Evolutionary conservation across 495 filamentous ascomycete species (phyloP), one percentile per base, ranked within the genome.

Genomic region (Hypoxylon rickii): DNA sequence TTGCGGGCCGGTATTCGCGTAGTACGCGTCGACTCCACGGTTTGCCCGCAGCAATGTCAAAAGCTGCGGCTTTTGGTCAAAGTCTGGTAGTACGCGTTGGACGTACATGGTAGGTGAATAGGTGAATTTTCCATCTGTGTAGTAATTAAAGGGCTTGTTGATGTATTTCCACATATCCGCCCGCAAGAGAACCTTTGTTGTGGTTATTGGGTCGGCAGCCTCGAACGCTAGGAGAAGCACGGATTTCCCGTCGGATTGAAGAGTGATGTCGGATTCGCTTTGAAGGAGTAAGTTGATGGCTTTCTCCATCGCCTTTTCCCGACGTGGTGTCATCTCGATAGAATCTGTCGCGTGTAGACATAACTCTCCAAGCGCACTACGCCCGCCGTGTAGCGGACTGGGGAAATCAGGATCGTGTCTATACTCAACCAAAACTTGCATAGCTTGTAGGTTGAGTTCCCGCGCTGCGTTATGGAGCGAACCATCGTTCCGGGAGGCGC

Each of bases 371-470:
- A 80, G 71, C 0, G 76, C 76, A 33, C 68, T 78, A 16, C 77
- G 74, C 5, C 77, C 77, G 40, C 62, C 70, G 39, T 80, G 77
- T 3, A 78, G 54, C 1, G 73, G 58, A 46, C 77, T 80, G 0
- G 77, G 77, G 19, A 79, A 80, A 58, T 80, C 77, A 7, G 69
- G 64, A 12, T 80, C 74, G 51, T 80, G 77, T 12, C 67, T 71
- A 59, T 66, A 68, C 17, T 78, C 64, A 3, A 79, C 57, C 10
- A 80, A 63, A 6, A 77, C 67, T 17, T 73, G 58, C 64, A 80
- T 66, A 0, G 76, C 71, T 20, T 58, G 53, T 0, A 78, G 36
- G 41, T 79, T 77, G 18, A 80, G 71, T 22, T 78, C 72, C 11
- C 76, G 60, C 0, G 77, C 71, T 2, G 74, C 73, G 39, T 79